Conservation (phyloP, 1,284 basidiomycete genomes). For the Sphagnurus paluster region DNA sequence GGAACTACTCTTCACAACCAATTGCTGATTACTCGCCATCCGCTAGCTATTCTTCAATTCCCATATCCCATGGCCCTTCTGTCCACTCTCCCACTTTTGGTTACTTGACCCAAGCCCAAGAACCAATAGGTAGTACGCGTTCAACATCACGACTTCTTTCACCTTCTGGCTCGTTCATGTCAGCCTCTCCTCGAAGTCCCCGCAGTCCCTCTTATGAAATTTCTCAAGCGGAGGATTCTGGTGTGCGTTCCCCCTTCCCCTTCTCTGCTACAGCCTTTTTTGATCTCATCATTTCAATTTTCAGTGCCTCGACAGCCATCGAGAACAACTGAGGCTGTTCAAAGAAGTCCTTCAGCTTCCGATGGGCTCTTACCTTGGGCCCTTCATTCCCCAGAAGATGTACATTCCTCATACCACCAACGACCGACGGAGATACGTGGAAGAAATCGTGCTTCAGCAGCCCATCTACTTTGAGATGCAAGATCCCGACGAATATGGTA, state of each 20-base stretch:
- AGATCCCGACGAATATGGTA: constrained; percentile 53
- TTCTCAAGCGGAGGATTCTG: constrained; percentile 1
- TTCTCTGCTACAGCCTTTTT: too few relatives aligned
- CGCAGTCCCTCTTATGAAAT: background rate
- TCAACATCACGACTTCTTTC: too few relatives aligned
- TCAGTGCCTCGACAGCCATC: constrained; percentile 26
- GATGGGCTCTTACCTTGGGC: constrained; percentile 32
- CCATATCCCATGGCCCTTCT: too few relatives aligned
- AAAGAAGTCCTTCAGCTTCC: constrained; percentile 38
- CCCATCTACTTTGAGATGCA: constrained; percentile 63
- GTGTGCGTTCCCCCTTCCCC: background rate
- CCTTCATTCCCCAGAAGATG: constrained; percentile 62
- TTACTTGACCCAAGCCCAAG: too few relatives aligned
- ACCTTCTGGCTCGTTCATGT: too few relatives aligned
- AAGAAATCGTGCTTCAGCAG: constrained; percentile 57
- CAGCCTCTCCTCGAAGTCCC: constrained; percentile 9
- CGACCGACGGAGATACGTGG: constrained; percentile 71
- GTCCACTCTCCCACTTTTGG: too few relatives aligned
- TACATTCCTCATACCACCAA: constrained; percentile 75
- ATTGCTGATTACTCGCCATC: too few relatives aligned
- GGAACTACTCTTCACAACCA: too few relatives aligned
- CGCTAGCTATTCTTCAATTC: too few relatives aligned
- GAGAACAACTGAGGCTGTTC: constrained; percentile 44
- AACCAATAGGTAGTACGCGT: too few relatives aligned
- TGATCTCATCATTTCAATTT: background rate